These are phyloP conservation scores for Saccharomycopsis sp. DNA, from an alignment of 805 yeast species.

Conservation along the genomic window DNA sequence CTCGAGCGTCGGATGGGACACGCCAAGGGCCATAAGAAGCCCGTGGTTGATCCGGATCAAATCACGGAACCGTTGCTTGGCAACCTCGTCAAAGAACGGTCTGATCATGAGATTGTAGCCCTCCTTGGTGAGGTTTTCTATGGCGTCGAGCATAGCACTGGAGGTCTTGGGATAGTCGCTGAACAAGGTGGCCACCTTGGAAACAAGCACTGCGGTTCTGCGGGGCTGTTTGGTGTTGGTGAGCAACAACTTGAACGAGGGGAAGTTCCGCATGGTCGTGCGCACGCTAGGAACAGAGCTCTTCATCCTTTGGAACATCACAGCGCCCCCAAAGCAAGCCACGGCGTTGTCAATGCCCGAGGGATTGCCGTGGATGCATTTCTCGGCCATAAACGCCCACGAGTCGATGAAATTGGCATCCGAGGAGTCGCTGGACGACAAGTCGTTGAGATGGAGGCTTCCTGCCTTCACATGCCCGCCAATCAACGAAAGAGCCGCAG, in stretches of 20 bases:
- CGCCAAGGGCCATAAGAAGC: constrained; percentile 75
- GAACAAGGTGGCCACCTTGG: constrained; percentile 56
- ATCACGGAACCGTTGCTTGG: constrained; percentile 43
- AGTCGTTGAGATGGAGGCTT: constrained; percentile 29
- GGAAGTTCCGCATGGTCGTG: constrained; percentile 64
- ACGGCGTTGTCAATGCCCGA: constrained; percentile 96
- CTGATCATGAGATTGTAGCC: constrained; percentile 61
- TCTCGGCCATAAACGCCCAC: constrained; percentile 92
- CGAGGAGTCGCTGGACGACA: constrained; percentile 25
- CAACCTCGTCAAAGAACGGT: constrained; percentile 39
- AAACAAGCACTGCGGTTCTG: constrained; percentile 77
- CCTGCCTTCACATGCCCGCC: constrained; percentile 42
- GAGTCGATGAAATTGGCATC: constrained; percentile 61
- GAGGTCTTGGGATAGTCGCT: constrained; percentile 48
- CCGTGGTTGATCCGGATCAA: constrained; percentile 84
- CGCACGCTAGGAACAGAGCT: constrained; percentile 55
- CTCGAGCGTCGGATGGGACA: constrained; percentile 89
- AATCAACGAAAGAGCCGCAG: constrained; percentile 61
- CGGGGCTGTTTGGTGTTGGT: constrained; percentile 87
- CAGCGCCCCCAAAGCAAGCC: constrained; percentile 95
- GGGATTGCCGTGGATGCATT: constrained; percentile 94
- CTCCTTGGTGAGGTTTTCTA: constrained; percentile 64
- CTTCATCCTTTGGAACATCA: constrained; percentile 63
- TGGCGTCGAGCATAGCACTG: constrained; percentile 60
- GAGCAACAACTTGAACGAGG: constrained; percentile 63